These are phyloP conservation scores for Termitomyces sp. DNA, from an alignment of 768 basidiomycete genomes.

Conservation along the genomic window DNA sequence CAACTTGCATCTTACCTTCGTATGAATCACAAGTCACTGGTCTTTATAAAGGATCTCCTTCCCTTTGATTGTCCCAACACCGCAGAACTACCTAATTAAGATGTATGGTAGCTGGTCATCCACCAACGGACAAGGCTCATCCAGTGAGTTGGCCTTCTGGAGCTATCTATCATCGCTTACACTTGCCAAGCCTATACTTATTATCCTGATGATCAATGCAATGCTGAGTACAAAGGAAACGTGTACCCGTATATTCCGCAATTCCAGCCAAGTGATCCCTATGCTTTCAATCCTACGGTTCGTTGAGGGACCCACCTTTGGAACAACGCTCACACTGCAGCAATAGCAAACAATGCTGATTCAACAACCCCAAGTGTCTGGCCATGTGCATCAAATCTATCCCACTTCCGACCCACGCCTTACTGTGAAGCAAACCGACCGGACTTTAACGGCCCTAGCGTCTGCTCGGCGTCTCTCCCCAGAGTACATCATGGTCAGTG, in stretches of 20 bases:
- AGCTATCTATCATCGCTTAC: background rate
- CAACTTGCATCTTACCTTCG: conserved; percentile 2
- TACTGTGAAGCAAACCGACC: conserved; percentile 19
- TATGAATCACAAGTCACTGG: conserved; percentile 7
- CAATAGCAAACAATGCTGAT: conserved; percentile 2
- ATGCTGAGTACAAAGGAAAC: background rate
- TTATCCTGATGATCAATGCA: conserved; percentile 7
- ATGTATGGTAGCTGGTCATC: conserved; percentile 16
- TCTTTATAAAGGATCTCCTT: conserved; percentile 2
- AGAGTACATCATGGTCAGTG: conserved; percentile 14
- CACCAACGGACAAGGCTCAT: conserved; percentile 7
- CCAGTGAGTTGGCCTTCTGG: background rate
- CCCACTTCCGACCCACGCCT: conserved; percentile 13
- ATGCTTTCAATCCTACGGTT: conserved; percentile 9
- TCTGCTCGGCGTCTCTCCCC: conserved; percentile 15
- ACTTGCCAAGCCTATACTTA: conserved; percentile 4
- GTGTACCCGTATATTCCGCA: background rate
- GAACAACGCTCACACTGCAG: background rate
- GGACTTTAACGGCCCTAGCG: conserved; percentile 17
- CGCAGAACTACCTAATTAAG: background rate
- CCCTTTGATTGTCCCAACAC: background rate
- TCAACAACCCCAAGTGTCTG: conserved; percentile 1
- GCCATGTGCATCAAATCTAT: conserved; percentile 7
- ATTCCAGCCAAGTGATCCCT: conserved; percentile 3
- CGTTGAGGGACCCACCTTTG: background rate